Percentiles rank a stretch among this genome's conserved stretches.
phyloP scores from a whole-genome alignment of 805 yeast genomes.

The Grigorovia transvaalensis region DNA sequence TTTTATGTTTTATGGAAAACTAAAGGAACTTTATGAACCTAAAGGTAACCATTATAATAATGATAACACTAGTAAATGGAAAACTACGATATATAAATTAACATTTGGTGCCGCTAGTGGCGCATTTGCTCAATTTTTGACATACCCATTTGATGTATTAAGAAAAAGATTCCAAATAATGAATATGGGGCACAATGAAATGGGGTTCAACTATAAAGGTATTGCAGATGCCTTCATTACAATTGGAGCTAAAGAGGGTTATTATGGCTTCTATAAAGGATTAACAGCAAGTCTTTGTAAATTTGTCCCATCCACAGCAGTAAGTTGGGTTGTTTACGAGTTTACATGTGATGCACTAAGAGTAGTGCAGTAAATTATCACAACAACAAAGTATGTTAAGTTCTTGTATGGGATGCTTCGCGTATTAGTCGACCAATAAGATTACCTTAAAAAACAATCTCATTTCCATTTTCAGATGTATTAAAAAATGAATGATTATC shows the following conservation, averaged over 20 bases:
- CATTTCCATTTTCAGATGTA: background rate
- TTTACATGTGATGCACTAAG: slow-evolving; percentile 28
- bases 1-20: slow-evolving; percentile 77
- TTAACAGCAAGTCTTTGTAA: slow-evolving; percentile 67
- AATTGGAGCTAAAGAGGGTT: slow-evolving; percentile 64
- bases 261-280: slow-evolving; percentile 74
- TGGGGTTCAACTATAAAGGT: slow-evolving; percentile 76
- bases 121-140: slow-evolving; percentile 79
- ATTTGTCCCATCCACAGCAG: slow-evolving; percentile 91
- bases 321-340: slow-evolving; percentile 84
- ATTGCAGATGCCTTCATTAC: slow-evolving; percentile 63
- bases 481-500: too few species aligned
- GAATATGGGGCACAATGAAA: slow-evolving; percentile 56
- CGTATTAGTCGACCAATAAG: background rate
- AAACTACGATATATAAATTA: slow-evolving; percentile 42
- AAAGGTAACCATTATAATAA: slow-evolving; percentile 12
- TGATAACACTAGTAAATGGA: slow-evolving; percentile 15
- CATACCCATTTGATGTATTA: slow-evolving; percentile 84
- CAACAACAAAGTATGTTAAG: too few species aligned
- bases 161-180: slow-evolving; percentile 88
- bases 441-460: background rate
- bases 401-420: too few species aligned
- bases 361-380: too few species aligned
- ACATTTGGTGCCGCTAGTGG: slow-evolving; percentile 79
- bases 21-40: slow-evolving; percentile 48